A percentile compares a stretch with the other conserved stretches of the same genome.
Conservation (phyloP, 768 basidiomycete genomes). For the Holtermannia corniformis region DNA sequence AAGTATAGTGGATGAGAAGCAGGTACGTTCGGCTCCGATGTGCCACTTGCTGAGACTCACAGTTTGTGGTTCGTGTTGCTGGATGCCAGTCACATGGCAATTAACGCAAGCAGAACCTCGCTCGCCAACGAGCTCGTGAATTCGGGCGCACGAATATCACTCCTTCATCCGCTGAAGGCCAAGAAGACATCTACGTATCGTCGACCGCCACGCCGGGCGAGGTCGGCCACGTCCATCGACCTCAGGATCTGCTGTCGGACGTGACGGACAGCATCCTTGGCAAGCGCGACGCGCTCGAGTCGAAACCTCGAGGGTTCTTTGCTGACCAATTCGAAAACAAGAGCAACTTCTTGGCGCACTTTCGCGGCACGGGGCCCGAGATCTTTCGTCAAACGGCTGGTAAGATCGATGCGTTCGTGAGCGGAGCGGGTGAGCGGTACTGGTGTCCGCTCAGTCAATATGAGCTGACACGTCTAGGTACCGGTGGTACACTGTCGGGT, state of each 20-base stretch:
- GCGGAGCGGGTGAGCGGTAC: slow-evolving; percentile 61
- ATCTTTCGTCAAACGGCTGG: slow-evolving; percentile 90
- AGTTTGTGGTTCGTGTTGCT: slow-evolving; percentile 57
- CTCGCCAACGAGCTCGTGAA: slow-evolving; percentile 61
- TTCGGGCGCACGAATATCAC: slow-evolving; percentile 52
- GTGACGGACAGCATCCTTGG: not conserved
- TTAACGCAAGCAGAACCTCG: slow-evolving; percentile 63
- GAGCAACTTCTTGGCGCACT: slow-evolving; percentile 85
- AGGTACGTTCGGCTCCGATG: slow-evolving; percentile 48
- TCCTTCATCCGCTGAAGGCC: slow-evolving; percentile 18
- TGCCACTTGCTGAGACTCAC: slow-evolving; percentile 7
- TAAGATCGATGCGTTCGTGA: slow-evolving; percentile 69
- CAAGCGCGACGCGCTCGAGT: slow-evolving; percentile 16
- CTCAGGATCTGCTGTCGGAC: not conserved
- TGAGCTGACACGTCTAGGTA: slow-evolving; percentile 48
- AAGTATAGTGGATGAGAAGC: slow-evolving; percentile 93
- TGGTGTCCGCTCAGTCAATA: too few species aligned
- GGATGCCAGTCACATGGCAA: not conserved
- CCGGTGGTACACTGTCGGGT: slow-evolving; percentile 90
- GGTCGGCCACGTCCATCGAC: slow-evolving; percentile 37
- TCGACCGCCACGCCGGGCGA: slow-evolving; percentile 48
- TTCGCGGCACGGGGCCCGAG: slow-evolving; percentile 81
- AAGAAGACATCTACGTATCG: slow-evolving; percentile 27
- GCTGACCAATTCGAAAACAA: slow-evolving; percentile 97
- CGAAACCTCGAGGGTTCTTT: slow-evolving; percentile 63